Percentiles rank a stretch among this genome's conserved stretches.
Conservation (phyloP, 306 rosid species). For the Cotoneaster glaucophyllus region DNA sequence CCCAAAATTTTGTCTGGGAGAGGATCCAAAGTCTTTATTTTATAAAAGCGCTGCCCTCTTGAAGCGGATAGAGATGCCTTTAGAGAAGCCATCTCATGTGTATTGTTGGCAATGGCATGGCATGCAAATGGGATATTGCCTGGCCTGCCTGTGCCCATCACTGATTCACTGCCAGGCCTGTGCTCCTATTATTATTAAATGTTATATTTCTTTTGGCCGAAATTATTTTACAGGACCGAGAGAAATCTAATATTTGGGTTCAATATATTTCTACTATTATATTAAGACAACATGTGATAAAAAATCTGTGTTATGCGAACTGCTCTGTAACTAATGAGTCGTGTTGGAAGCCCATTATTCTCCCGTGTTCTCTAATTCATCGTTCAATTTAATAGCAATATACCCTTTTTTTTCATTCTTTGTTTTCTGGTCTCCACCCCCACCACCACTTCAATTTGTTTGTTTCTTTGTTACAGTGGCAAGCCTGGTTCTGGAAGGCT, state of each 20-base stretch:
- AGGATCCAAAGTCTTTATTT: too few species aligned
- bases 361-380: background rate
- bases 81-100: too few species aligned
- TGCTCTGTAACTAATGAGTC: too few species aligned
- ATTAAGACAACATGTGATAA: too few species aligned
- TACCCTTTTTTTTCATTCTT: background rate
- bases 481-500: background rate
- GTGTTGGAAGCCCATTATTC: too few species aligned
- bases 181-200: background rate
- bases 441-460: background rate
- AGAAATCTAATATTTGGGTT: too few species aligned
- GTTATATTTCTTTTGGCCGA: background rate
- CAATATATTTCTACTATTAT: too few species aligned
- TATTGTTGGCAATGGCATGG: background rate
- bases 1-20: too few species aligned
- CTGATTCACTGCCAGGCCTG: background rate
- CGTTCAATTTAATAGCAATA: background rate
- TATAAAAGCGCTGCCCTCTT: too few species aligned
- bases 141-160: background rate
- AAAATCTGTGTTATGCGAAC: too few species aligned
- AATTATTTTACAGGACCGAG: background rate
- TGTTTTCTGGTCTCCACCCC: background rate
- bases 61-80: too few species aligned
- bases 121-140: background rate
- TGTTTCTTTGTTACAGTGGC: background rate